Conservation (phyloP, 2,329 filamentous ascomycete species). For the Atkinsonella hypoxylon region DNA sequence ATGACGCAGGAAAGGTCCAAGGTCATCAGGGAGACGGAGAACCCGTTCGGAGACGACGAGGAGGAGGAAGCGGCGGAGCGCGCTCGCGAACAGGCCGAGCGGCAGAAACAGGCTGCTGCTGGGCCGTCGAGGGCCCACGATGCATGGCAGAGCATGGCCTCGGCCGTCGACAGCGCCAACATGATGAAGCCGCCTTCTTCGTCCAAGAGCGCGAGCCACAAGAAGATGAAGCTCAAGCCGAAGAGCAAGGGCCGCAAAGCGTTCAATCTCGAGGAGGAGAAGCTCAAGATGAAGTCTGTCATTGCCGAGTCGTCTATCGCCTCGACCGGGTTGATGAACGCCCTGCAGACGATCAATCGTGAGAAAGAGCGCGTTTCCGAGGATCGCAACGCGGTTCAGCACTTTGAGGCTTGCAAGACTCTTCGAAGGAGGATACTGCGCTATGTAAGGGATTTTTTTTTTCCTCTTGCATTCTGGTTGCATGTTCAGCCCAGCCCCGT, state of each 20-base stretch:
- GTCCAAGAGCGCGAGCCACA: conserved; percentile 10
- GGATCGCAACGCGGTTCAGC: conserved; percentile 59
- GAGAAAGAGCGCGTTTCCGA: conserved; percentile 81
- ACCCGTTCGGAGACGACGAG: conserved; percentile 57
- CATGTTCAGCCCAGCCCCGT: too few species aligned
- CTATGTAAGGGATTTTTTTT: conserved; percentile 44
- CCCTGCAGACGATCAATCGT: conserved; percentile 80
- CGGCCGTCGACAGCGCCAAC: conserved; percentile 22
- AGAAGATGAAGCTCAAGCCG: conserved; percentile 38
- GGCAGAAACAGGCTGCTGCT: conserved; percentile 12
- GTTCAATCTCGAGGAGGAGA: conserved; percentile 81
- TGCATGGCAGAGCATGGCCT: background rate
- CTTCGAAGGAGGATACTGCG: conserved; percentile 75
- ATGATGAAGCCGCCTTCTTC: background rate
- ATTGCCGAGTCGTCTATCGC: conserved; percentile 84
- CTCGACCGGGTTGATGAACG: conserved; percentile 81
- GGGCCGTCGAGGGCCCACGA: conserved; percentile 5
- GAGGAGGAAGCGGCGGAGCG: conserved; percentile 40
- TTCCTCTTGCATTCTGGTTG: background rate
- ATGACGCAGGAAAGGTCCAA: conserved; percentile 69
- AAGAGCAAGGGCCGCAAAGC: conserved; percentile 39
- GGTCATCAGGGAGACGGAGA: conserved; percentile 69
- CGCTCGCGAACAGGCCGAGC: conserved; percentile 16
- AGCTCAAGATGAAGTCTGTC: conserved; percentile 73
- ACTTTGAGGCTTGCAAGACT: conserved; percentile 78